Conservation (phyloP, 2,329 filamentous ascomycete genomes). For the Didymella sp. region DNA sequence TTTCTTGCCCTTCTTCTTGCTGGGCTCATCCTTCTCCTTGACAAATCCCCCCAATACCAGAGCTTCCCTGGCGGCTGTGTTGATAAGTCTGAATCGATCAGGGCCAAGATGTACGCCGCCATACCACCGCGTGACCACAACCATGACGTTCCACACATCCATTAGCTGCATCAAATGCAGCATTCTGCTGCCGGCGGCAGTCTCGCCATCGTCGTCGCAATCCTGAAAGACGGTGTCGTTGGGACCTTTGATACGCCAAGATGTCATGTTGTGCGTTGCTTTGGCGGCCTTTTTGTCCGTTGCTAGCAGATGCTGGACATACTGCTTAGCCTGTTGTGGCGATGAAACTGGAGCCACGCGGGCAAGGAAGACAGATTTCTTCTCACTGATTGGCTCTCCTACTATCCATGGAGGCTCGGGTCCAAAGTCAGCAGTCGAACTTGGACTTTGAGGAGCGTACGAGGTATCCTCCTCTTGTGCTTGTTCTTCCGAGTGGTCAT, state of each 20-base stretch:
- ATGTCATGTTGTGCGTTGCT: slow-evolving; percentile 94
- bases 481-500: slow-evolving; percentile 28
- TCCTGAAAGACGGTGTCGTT: slow-evolving; percentile 75
- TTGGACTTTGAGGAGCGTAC: slow-evolving; percentile 12
- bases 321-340: slow-evolving; percentile 72
- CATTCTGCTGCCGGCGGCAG: slow-evolving; percentile 83
- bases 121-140: slow-evolving; percentile 95
- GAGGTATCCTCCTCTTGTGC: slow-evolving; percentile 9
- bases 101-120: slow-evolving; percentile 89
- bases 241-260: slow-evolving; percentile 78
- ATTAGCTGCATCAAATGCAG: slow-evolving; percentile 93
- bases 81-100: slow-evolving; percentile 89
- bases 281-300: slow-evolving; percentile 84
- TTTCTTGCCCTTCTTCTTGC: slow-evolving; percentile 46
- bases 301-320: slow-evolving; percentile 76
- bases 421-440: slow-evolving; percentile 34
- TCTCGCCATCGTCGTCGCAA: slow-evolving; percentile 95
- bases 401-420: slow-evolving; percentile 71
- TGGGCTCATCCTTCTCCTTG: slow-evolving; percentile 54
- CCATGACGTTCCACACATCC: slow-evolving; percentile 90
- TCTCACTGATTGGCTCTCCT: slow-evolving; percentile 76
- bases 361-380: slow-evolving; percentile 87
- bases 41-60: slow-evolving; percentile 78
- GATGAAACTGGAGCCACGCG: slow-evolving; percentile 74
- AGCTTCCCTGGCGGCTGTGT: slow-evolving; percentile 81